Conservation (phyloP, 2,329 filamentous ascomycete species). For the Diplodia sapinea region DNA sequence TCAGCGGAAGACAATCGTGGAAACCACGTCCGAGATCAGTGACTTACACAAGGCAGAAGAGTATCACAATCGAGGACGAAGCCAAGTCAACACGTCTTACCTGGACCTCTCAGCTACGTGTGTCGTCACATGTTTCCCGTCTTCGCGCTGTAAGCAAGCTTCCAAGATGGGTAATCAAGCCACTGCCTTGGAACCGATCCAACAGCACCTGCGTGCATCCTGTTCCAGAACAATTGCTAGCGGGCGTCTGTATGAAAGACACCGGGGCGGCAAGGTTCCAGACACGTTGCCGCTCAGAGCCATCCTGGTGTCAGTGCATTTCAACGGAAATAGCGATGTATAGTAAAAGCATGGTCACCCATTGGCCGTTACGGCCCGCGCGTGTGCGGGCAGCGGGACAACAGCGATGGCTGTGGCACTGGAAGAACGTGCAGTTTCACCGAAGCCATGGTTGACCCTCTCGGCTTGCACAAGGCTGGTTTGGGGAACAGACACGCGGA, state of each 20-base stretch:
- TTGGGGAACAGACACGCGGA: not conserved
- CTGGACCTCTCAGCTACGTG: not conserved
- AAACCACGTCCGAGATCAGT: no score
- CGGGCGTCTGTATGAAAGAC: no score
- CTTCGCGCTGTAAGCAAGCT: not conserved
- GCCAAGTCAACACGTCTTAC: not conserved
- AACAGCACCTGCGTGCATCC: not conserved
- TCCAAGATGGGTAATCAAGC: not conserved
- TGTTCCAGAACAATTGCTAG: not conserved
- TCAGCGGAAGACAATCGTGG: no score
- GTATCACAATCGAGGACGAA: no score
- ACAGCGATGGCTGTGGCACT: not conserved
- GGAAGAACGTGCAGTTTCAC: not conserved
- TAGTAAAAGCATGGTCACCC: not conserved
- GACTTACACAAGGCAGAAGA: no score
- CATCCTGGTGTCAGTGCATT: not conserved
- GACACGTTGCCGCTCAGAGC: not conserved
- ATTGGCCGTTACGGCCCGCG: not conserved
- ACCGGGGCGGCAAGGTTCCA: not conserved
- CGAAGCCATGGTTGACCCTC: not conserved
- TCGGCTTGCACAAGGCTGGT: not conserved
- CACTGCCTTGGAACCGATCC: not conserved
- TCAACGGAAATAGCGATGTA: not conserved
- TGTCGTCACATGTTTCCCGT: not conserved
- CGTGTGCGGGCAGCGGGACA: not conserved